Percentiles rank a stretch among this genome's conserved stretches.
phyloP scores from a whole-genome alignment of 495 filamentous ascomycete genomes.

The Podospora didyma region DNA sequence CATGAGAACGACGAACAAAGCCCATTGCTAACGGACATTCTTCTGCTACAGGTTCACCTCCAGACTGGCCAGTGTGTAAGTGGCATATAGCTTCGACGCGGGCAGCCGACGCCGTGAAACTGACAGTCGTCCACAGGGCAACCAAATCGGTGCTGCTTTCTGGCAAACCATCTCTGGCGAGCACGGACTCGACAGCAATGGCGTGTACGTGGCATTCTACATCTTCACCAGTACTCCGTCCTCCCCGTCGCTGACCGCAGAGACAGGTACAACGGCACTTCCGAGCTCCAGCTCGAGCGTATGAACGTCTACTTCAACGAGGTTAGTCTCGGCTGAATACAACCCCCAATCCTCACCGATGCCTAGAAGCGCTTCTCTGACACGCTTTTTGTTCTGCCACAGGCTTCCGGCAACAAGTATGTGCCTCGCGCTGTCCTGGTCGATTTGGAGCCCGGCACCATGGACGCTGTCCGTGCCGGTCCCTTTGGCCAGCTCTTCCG shows the following conservation, averaged over 20 bases:
- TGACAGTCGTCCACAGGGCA: slow-evolving; percentile 63
- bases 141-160: slow-evolving; percentile 99
- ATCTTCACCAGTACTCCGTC: slow-evolving; percentile 3
- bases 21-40: slow-evolving; percentile 32
- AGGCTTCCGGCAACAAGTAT: slow-evolving; percentile 97
- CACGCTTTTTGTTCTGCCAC: slow-evolving; percentile 1
- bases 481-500: slow-evolving; percentile 99
- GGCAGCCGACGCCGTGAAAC: slow-evolving; percentile 14
- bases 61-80: slow-evolving; percentile 99
- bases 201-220: slow-evolving; percentile 58
- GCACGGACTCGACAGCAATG: slow-evolving; percentile 96
- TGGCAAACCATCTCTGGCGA: slow-evolving; percentile 98
- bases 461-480: slow-evolving; percentile 98
- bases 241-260: slow-evolving; percentile 25
- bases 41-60: slow-evolving; percentile 78
- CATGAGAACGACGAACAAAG: neutral
- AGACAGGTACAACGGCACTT: slow-evolving; percentile 88
- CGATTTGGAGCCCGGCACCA: slow-evolving; percentile 97
- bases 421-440: slow-evolving; percentile 99
- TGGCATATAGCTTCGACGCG: slow-evolving; percentile 27
- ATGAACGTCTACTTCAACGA: slow-evolving; percentile 99
- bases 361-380: neutral
- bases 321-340: slow-evolving; percentile 48
- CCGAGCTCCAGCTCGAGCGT: slow-evolving; percentile 98
- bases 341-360: neutral